Percentiles rank a stretch among this genome's conserved stretches.
These are phyloP conservation scores for Prunus davidiana DNA, from an alignment of 306 rosid species.

Conservation along the genomic window DNA sequence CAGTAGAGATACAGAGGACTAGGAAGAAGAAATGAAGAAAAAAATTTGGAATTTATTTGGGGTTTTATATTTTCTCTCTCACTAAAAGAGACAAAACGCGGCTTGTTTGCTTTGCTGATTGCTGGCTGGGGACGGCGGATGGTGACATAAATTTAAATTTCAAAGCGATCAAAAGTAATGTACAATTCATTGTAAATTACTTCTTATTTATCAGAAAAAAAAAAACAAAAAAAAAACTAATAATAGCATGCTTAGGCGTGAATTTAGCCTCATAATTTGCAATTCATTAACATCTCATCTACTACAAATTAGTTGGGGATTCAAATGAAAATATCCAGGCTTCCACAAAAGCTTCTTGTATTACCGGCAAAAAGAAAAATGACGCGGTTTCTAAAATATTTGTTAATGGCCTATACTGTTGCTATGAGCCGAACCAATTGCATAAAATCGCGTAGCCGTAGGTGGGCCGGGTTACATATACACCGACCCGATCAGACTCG, in stretches of 20 bases:
- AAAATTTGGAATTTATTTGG: too few relatives aligned
- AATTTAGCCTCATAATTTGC: not conserved
- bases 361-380: too few relatives aligned
- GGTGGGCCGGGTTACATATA: too few relatives aligned
- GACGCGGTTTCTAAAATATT: too few relatives aligned
- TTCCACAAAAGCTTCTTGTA: too few relatives aligned
- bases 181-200: not conserved
- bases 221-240: not conserved
- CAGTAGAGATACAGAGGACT: not conserved
- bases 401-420: too few relatives aligned
- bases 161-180: not conserved
- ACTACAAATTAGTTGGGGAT: too few relatives aligned
- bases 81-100: not conserved
- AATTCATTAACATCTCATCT: not conserved
- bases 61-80: not conserved
- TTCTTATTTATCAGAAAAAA: not conserved
- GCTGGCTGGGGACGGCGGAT: not conserved
- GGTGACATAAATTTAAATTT: not conserved
- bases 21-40: not conserved
- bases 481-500: too few relatives aligned
- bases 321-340: too few relatives aligned
- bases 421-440: too few relatives aligned
- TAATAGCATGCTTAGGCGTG: not conserved
- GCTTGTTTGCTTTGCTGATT: not conserved
- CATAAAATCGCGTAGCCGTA: fast-evolving